Conservation (phyloP, 2,329 filamentous ascomycete species). For the Atkinsonella texensis region DNA sequence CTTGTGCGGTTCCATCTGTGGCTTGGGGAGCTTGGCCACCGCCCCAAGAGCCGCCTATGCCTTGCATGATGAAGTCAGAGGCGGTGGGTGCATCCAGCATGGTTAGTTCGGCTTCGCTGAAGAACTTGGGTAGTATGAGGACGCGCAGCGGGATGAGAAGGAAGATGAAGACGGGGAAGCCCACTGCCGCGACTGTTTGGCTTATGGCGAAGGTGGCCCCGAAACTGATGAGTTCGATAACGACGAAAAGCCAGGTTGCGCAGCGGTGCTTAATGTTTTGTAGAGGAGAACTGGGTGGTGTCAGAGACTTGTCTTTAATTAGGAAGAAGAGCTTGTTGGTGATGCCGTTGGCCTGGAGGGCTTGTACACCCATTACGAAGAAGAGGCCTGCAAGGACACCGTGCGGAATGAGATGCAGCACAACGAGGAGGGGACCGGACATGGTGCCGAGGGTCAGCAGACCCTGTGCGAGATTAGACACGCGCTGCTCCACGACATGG, state of each 20-base stretch:
- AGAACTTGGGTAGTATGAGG: constrained; percentile 49
- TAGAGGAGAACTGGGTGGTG: constrained; percentile 46
- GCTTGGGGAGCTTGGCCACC: constrained; percentile 12
- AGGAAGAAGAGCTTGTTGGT: constrained; percentile 64
- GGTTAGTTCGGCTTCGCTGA: constrained; percentile 47
- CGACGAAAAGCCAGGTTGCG: constrained; percentile 62
- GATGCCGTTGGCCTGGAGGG: constrained; percentile 65
- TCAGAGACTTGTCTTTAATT: constrained; percentile 50
- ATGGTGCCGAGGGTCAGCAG: constrained; percentile 69
- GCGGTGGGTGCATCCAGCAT: constrained; percentile 63
- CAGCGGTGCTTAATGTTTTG: constrained; percentile 44
- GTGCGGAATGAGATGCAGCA: constrained; percentile 67
- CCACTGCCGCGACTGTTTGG: constrained; percentile 71
- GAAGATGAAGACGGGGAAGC: constrained; percentile 66
- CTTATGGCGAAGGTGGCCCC: constrained; percentile 73
- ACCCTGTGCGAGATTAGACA: constrained; percentile 68
- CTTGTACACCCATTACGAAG: constrained; percentile 76
- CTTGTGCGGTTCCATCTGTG: constrained; percentile 6
- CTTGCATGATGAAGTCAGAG: constrained; percentile 64
- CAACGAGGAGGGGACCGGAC: constrained; percentile 59
- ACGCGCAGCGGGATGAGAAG: constrained; percentile 55
- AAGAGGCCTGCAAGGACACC: constrained; percentile 71
- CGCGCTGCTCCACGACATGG: constrained; percentile 65
- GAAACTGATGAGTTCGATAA: constrained; percentile 56
- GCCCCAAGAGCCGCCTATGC: constrained; percentile 52